Conservation (phyloP, 2,329 filamentous ascomycete species). For the Phialophora tarda region DNA sequence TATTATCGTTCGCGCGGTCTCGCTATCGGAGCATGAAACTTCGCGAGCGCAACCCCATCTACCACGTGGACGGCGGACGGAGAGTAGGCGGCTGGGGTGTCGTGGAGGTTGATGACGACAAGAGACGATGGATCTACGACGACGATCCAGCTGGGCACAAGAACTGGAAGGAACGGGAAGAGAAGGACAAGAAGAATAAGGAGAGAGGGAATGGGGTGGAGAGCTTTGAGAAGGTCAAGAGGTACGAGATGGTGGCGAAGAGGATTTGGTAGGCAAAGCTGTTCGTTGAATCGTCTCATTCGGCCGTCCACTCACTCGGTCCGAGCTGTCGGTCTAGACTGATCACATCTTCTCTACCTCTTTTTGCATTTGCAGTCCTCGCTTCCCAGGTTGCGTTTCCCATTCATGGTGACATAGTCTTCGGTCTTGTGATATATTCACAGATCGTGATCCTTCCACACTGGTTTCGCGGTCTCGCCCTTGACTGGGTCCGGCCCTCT, state of each 20-base stretch:
- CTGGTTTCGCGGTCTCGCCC: not conserved
- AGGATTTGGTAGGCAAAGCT: slow-evolving; percentile 77
- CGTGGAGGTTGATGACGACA: slow-evolving; percentile 87
- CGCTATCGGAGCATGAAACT: slow-evolving; percentile 82
- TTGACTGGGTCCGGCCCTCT: not conserved
- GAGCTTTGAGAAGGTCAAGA: slow-evolving; percentile 69
- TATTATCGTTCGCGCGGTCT: slow-evolving; percentile 78
- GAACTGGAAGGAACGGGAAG: slow-evolving; percentile 67
- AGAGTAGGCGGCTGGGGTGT: slow-evolving; percentile 81
- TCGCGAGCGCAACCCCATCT: slow-evolving; percentile 65
- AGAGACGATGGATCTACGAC: slow-evolving; percentile 81
- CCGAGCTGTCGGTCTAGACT: not conserved
- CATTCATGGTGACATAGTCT: not conserved
- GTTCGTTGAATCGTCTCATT: not conserved
- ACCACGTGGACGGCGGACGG: slow-evolving; percentile 74
- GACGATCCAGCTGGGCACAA: slow-evolving; percentile 76
- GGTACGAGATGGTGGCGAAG: slow-evolving; percentile 96
- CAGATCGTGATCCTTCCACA: not conserved
- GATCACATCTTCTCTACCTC: not conserved
- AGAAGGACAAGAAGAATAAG: slow-evolving; percentile 64
- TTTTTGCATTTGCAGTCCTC: not conserved
- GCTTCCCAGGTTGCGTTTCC: not conserved
- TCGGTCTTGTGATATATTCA: not conserved
- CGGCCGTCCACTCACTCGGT: not conserved
- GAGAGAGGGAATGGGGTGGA: slow-evolving; percentile 61